phyloP scores from a whole-genome alignment of 2,329 filamentous ascomycete species.

The Diaporthe velutina region DNA sequence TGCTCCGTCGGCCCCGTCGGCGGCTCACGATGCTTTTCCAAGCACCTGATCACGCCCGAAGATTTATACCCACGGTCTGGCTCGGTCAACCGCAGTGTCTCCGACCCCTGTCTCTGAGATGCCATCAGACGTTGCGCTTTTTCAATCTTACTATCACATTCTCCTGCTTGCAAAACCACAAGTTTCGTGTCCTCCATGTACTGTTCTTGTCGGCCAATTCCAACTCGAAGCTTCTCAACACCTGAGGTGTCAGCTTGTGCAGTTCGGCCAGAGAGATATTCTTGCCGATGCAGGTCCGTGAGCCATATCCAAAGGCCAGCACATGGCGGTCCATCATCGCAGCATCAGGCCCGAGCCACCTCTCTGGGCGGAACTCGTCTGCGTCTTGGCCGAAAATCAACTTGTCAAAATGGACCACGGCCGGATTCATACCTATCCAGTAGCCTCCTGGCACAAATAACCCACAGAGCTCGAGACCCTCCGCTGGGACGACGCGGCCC shows the following conservation, averaged over 20 bases:
- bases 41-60: neutral
- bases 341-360: conserved; percentile 39
- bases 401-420: conserved; percentile 44
- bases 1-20: conserved; percentile 23
- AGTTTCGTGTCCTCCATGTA: conserved; percentile 40
- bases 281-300: conserved; percentile 61
- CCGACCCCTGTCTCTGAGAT: neutral
- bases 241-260: conserved; percentile 42
- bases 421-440: conserved; percentile 45
- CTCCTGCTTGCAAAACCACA: conserved; percentile 42
- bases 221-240: conserved; percentile 40
- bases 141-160: conserved; percentile 13
- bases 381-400: conserved; percentile 38
- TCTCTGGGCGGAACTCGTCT: conserved; percentile 38
- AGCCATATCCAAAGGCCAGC: conserved; percentile 62
- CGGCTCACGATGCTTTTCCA: neutral
- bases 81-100: neutral
- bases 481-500: conserved; percentile 54
- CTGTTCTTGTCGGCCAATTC: conserved; percentile 38
- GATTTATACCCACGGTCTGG: too few species aligned
- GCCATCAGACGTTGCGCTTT: neutral
- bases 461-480: conserved; percentile 47
- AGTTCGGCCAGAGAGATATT: conserved; percentile 42
- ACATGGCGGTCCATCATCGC: conserved; percentile 41
- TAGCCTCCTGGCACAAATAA: conserved; percentile 44